Evolutionary conservation across 352 stramenopile species (phyloP).

Genomic region (Pythium angustatum): DNA sequence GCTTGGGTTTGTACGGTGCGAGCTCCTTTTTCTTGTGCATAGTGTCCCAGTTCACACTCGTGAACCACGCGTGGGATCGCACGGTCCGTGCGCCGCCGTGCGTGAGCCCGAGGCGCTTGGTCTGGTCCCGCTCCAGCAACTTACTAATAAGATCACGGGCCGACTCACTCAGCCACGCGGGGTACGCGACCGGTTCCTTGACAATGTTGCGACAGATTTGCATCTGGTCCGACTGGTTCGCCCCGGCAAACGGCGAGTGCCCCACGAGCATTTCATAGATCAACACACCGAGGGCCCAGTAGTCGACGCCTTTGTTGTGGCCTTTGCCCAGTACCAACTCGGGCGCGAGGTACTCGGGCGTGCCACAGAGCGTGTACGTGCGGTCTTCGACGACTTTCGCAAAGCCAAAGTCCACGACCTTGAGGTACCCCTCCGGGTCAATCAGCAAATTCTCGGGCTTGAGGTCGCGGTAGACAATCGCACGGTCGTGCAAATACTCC

Average conservation of each 20-base stretch:
- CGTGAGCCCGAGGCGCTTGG: conserved; percentile 70
- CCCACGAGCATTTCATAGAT: conserved; percentile 79
- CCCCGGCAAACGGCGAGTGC: conserved; percentile 77
- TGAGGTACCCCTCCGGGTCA: conserved; percentile 89
- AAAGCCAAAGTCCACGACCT: conserved; percentile 87
- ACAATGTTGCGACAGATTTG: conserved; percentile 88
- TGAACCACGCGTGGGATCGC: conserved; percentile 73
- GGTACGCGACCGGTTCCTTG: conserved; percentile 73
- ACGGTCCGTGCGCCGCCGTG: conserved; percentile 77
- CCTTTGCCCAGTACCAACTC: conserved; percentile 87
- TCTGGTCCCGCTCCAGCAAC: conserved; percentile 76
- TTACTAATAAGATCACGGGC: conserved; percentile 76
- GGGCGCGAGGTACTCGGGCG: conserved; percentile 87
- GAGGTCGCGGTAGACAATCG: conserved; percentile 92
- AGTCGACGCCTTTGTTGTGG: conserved; percentile 76
- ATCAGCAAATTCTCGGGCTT: conserved; percentile 93
- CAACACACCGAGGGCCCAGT: conserved; percentile 79
- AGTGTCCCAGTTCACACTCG: conserved; percentile 71
- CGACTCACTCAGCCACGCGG: conserved; percentile 62
- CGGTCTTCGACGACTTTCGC: conserved; percentile 81
- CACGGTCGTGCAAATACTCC: conserved; percentile 85
- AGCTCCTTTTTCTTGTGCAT: conserved; percentile 76
- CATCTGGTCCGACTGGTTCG: conserved; percentile 70
- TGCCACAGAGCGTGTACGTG: conserved; percentile 88
- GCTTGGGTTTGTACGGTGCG: conserved; percentile 68